phyloP scores from a whole-genome alignment of 129 eudicot species.

The Ambrosia trifida region DNA sequence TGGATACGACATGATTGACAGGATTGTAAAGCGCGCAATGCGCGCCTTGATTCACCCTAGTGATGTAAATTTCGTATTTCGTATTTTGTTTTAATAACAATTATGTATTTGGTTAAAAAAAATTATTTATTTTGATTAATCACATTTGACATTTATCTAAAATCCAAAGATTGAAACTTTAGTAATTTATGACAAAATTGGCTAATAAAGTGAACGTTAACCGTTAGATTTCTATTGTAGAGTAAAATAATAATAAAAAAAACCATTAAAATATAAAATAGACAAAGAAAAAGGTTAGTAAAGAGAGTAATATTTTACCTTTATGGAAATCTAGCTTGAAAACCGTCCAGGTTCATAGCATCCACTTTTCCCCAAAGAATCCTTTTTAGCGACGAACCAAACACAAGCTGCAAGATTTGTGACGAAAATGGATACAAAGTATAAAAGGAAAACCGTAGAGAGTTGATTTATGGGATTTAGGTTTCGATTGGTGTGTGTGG shows the following conservation, averaged over 20 bases:
- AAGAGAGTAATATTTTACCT: conserved; percentile 1
- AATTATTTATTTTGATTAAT: too few relatives aligned
- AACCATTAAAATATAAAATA: background rate
- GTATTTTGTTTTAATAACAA: too few relatives aligned
- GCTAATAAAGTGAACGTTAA: too few relatives aligned
- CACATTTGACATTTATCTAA: too few relatives aligned
- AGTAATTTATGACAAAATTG: too few relatives aligned
- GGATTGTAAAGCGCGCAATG: too few relatives aligned
- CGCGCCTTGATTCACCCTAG: too few relatives aligned
- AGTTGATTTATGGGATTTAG: background rate
- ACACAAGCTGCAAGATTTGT: background rate
- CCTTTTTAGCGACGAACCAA: background rate
- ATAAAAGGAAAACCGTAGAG: background rate
- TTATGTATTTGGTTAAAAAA: too few relatives aligned
- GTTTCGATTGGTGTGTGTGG: conserved; percentile 24
- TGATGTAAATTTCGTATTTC: too few relatives aligned
- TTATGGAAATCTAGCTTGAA: conserved; percentile 4
- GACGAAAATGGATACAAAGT: background rate
- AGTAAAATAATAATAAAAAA: background rate
- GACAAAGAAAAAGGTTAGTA: conserved; percentile 2
- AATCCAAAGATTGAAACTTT: too few relatives aligned
- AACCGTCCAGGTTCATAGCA: conserved; percentile 40
- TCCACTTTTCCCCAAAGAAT: background rate
- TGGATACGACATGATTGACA: too few relatives aligned
- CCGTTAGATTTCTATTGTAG: too few relatives aligned